Conservation (phyloP, 2,329 filamentous ascomycete species). For the Pseudogymnoascus sp. region DNA sequence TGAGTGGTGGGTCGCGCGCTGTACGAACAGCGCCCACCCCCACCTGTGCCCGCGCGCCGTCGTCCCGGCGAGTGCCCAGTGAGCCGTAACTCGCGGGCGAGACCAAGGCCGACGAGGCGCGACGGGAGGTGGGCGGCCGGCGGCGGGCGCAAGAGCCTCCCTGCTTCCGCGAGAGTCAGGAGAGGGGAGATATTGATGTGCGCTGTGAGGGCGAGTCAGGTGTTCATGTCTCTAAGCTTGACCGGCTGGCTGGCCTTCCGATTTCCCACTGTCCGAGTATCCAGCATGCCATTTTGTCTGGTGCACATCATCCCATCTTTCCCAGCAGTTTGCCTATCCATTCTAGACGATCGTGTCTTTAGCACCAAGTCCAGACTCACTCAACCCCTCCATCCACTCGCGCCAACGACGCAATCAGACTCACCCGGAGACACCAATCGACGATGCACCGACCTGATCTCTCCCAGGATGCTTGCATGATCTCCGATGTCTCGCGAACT, state of each 20-base stretch:
- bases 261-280: neutral
- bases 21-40: neutral
- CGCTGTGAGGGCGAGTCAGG: neutral
- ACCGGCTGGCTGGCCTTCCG: neutral
- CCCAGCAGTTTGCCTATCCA: neutral
- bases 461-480: neutral
- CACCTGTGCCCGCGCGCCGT: neutral
- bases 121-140: neutral
- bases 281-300: neutral
- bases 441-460: neutral
- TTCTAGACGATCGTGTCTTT: neutral
- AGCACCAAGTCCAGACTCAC: neutral
- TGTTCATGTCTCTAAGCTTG: neutral
- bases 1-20: neutral
- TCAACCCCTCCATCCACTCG: neutral
- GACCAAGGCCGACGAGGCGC: neutral
- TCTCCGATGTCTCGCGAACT: neutral
- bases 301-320: neutral
- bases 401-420: neutral
- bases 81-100: neutral
- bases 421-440: neutral
- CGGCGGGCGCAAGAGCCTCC: neutral
- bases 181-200: neutral
- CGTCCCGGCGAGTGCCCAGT: neutral
- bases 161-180: slow-evolving; percentile 1